These are phyloP conservation scores for Pseudogymnoascus sp. DNA, from an alignment of 2,329 filamentous ascomycete species.

Conservation along the genomic window DNA sequence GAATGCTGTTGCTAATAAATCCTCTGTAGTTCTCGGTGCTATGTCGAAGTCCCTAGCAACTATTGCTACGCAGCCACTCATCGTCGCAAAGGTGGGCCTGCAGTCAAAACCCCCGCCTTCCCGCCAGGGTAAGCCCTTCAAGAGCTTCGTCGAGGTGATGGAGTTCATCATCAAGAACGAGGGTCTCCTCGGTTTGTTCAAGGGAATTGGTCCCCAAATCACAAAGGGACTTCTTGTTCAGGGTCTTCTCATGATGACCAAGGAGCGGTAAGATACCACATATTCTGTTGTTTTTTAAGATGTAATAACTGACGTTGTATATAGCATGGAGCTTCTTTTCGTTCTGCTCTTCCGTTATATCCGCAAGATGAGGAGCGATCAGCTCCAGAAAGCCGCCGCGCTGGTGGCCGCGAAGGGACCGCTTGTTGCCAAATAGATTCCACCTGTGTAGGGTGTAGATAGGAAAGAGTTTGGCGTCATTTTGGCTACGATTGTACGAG, in stretches of 20 bases:
- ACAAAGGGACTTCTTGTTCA: conserved; percentile 89
- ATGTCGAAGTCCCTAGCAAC: conserved; percentile 90
- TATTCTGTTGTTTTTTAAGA: conserved; percentile 11
- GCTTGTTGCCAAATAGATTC: conserved; percentile 23
- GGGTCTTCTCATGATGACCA: conserved; percentile 97
- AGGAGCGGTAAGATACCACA: conserved; percentile 62
- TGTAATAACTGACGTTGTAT: conserved; percentile 10
- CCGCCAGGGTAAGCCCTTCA: conserved; percentile 84
- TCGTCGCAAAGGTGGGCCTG: conserved; percentile 93
- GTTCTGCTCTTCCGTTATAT: conserved; percentile 79
- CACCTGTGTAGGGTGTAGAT: conserved; percentile 2
- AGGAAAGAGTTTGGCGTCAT: conserved; percentile 3
- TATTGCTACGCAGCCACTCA: conserved; percentile 85
- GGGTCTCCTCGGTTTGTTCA: conserved; percentile 77
- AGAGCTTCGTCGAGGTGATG: conserved; percentile 91
- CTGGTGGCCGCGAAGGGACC: conserved; percentile 51
- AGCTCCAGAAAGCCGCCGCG: conserved; percentile 59
- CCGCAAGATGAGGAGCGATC: conserved; percentile 58
- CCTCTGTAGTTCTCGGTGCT: conserved; percentile 66
- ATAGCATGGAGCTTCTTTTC: conserved; percentile 75
- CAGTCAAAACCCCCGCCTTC: conserved; percentile 85
- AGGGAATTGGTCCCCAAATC: conserved; percentile 91
- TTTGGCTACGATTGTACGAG: conserved; percentile 8
- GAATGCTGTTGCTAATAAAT: conserved; percentile 13
- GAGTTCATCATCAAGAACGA: conserved; percentile 85